Base-by-base conservation (phyloP, 805 yeast genomes). In the Saccharomycopsis oosterbeekiorum region DNA sequence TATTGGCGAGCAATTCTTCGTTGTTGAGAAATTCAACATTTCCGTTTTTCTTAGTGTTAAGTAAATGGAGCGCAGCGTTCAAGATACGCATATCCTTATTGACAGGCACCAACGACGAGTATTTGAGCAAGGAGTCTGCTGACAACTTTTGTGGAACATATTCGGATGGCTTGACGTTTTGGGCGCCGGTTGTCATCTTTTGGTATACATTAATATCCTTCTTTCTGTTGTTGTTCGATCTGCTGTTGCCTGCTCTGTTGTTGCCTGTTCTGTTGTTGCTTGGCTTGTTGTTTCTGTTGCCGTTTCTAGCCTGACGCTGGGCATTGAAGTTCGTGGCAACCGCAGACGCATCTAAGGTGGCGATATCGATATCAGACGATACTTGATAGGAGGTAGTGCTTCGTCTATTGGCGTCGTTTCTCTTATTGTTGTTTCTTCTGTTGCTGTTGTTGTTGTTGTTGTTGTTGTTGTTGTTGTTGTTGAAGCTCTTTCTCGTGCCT, bases 51-150 rank as follows among this genome's bases (percentile, higher is more conserved):
- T 53, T 59, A 37, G 24, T 29, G 36, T 55, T 24, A 10, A 59
- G 26, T n/a, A 59, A 55, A n/a, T 29, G 41, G n/a, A 59, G 36
- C 24, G 58, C 37, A 17, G 60, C 62, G 19, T 59, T 60, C 17
- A 63, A 47, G 19, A 61, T 47, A 53, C 65, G 51, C 54, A 63
- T 53, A 26, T 51, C 58, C 36, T 54, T 59, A 34, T 21, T 63
- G 12, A 54, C 61, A 8, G 65, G 65, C 2, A 61, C 57, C 17
- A 59, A 21, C 2, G 60, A 24, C 1, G 64, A 59, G 39, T 54
- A 63, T 39, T 59, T 54, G 24, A 63, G 53, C 34, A 63, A 56
- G 12, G 39, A 55, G 12, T 15, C 21, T 17, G 63, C 56, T 2
- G 50, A 39, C 47, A 62, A 41, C 2, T 37, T 19, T 17, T 57